Conservation (phyloP, 768 basidiomycete genomes). For the Tylopilus cervinicoccineus region DNA sequence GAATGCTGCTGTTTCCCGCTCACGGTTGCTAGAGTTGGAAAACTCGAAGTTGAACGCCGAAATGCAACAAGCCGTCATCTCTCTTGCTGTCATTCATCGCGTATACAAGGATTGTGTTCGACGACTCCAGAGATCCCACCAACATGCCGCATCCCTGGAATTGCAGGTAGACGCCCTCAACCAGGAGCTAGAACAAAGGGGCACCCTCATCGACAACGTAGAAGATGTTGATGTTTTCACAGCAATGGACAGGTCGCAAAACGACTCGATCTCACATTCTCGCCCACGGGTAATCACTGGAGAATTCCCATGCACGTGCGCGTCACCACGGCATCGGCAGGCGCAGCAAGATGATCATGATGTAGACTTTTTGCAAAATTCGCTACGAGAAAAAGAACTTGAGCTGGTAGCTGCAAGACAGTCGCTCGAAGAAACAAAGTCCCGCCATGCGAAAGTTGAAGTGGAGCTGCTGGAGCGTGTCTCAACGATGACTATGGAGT, state of each 20-base stretch:
- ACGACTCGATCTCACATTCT: not conserved
- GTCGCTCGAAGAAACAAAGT: constrained; percentile 31
- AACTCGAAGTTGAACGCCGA: constrained; percentile 3
- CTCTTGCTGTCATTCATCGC: constrained; percentile 21
- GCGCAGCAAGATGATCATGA: constrained; percentile 12
- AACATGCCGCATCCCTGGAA: constrained; percentile 13
- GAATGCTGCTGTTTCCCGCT: constrained; percentile 2
- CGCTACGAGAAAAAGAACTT: constrained; percentile 32
- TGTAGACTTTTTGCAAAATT: constrained; percentile 36
- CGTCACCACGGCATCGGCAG: not conserved
- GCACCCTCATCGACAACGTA: not conserved
- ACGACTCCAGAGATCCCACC: constrained; percentile 11
- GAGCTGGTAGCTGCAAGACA: constrained; percentile 35
- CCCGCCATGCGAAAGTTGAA: constrained; percentile 32
- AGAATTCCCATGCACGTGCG: not conserved
- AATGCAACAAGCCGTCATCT: constrained; percentile 18
- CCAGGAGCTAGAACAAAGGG: constrained; percentile 16
- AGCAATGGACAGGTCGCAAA: not conserved
- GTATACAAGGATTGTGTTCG: constrained; percentile 13
- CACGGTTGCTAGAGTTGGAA: constrained; percentile 11
- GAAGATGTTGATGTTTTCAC: constrained; percentile 9
- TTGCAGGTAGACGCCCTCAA: constrained; percentile 10
- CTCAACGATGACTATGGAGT: constrained; percentile 18
- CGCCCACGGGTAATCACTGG: not conserved
- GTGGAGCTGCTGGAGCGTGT: constrained; percentile 29